Percentiles rank a stretch among this genome's conserved stretches.
Evolutionary conservation across 169 alveolate species (phyloP).

Genomic region (Eimeria necatrix): DNA sequence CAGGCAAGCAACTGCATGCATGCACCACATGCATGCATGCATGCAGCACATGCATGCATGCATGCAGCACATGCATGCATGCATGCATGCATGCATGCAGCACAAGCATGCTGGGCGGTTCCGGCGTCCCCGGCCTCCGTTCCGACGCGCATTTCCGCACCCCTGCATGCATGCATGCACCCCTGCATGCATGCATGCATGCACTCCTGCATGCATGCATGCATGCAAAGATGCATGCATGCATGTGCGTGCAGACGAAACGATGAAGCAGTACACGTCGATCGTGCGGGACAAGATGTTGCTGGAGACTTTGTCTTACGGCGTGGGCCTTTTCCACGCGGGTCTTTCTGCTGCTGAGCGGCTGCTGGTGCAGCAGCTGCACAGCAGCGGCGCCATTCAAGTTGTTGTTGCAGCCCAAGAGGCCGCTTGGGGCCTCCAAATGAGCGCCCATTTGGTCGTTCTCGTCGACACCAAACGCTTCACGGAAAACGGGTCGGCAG

Average conservation of each 20-base stretch:
- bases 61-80: too few species aligned
- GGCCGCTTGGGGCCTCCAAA: constrained; percentile 95
- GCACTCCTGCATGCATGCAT: too few species aligned
- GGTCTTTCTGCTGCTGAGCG: constrained; percentile 90
- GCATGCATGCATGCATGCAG: too few species aligned
- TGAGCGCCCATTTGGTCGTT: constrained; percentile 89
- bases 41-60: too few species aligned
- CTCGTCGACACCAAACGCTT: constrained; percentile 90
- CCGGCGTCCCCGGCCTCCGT: too few species aligned
- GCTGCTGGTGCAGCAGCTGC: constrained; percentile 89
- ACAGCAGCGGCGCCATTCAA: constrained; percentile 90
- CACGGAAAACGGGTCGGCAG: constrained; percentile 84
- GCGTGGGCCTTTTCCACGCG: constrained; percentile 94
- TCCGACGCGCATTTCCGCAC: too few species aligned
- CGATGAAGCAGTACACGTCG: constrained; percentile 81
- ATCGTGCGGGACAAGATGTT: constrained; percentile 86
- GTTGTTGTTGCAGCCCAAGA: constrained; percentile 94
- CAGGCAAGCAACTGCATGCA: constrained; percentile 74
- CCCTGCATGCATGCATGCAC: too few species aligned
- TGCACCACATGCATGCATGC: too few species aligned
- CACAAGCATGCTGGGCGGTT: too few species aligned
- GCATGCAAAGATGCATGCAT: too few species aligned
- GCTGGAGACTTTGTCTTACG: constrained; percentile 85
- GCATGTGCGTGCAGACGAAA: constrained; percentile 72
- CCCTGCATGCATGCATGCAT: too few species aligned